Base-by-base conservation (phyloP, 371 early-diverging fungal genomes). In the Choanephora cucurbitarum region DNA sequence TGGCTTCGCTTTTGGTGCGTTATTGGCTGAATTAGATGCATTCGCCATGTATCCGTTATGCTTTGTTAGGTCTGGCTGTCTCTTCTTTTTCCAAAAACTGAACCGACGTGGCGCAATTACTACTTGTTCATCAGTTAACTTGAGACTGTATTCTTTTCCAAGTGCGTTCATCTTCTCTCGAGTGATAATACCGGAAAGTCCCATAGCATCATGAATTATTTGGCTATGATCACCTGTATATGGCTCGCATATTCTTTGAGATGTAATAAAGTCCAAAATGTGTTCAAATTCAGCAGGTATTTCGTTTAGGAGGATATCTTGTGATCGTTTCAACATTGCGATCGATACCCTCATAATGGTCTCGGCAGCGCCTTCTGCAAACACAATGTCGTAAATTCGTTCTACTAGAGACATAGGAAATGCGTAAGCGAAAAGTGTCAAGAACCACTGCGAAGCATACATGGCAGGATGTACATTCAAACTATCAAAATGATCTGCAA, bases 371-470 rank as follows among this genome's bases (percentile, higher is more conserved):
- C 96, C 95, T 69, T 95, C 93, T 0, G 87, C 85, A 65, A 94
- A 90, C 15, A 93, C 71, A 13, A 95, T 86, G 65, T 94, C 94
- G 64, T 91, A 83, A 24, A 92, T 88, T 15, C 93, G 83, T 55
- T 84, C 75, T 7, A 94, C 91, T 40, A 91, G 66, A 15, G 75
- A 62, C 42, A 93, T 77, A 18, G 94, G 93, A 64, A 91, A 90
- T 6, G 84, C 83, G 74, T 92, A 93, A 0, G 94, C 91, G 75
- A 94, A 94, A 32, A 92, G 53, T 1, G 95, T 94, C 81, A 94
- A 78, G 71, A 93, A 91, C 97, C 96, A 93, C 64, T 91, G 92
- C 8, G 92, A 88, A 0, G 91, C 95, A 52, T 92, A 98, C 93
- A 97, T 95, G 54, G 89, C 91, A 0, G 92, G 74, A 56, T 84